Evolutionary conservation across 306 rosid species (phyloP).

Genomic region (Begonia fuchsioides): DNA sequence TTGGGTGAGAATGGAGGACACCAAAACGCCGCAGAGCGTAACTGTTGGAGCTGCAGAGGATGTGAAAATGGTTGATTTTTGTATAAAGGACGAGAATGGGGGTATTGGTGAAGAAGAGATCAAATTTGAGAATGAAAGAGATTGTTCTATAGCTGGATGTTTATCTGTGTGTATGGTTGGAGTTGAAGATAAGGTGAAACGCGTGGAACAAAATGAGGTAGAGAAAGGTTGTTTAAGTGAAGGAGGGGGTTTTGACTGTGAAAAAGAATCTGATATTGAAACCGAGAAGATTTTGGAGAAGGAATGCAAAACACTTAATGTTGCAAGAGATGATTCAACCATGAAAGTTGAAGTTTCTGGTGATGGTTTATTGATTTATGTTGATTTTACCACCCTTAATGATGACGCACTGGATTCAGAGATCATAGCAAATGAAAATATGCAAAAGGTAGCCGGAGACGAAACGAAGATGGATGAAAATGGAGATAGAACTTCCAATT

Average conservation of each 20-base stretch:
- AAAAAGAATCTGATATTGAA: constrained; percentile 1
- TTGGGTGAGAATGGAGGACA: constrained; percentile 19
- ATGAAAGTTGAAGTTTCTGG: constrained; percentile 18
- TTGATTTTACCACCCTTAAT: constrained; percentile 23
- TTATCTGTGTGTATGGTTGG: not conserved
- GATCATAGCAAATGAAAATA: not conserved
- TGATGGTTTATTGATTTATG: constrained; percentile 23
- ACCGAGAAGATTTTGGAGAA: not conserved
- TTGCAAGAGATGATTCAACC: constrained; percentile 8
- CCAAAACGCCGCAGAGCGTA: constrained; percentile 36
- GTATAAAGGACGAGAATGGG: constrained; percentile 6
- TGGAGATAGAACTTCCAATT: constrained; percentile 11
- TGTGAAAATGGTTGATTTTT: constrained; percentile 8
- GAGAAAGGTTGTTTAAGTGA: constrained; percentile 6
- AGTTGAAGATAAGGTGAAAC: not conserved
- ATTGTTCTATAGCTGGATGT: not conserved
- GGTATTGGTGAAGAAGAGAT: constrained; percentile 5
- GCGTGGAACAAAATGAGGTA: not conserved
- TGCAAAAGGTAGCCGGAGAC: constrained; percentile 8
- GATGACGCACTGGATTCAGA: constrained; percentile 9
- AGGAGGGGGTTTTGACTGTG: constrained; percentile 8
- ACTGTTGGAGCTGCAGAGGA: constrained; percentile 12
- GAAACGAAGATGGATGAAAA: constrained; percentile 10
- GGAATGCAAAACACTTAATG: constrained; percentile 25
- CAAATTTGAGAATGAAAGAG: constrained; percentile 3